These are phyloP conservation scores for Pseudogymnoascus verrucosus DNA, from an alignment of 2,329 filamentous ascomycete species.

Conservation along the genomic window DNA sequence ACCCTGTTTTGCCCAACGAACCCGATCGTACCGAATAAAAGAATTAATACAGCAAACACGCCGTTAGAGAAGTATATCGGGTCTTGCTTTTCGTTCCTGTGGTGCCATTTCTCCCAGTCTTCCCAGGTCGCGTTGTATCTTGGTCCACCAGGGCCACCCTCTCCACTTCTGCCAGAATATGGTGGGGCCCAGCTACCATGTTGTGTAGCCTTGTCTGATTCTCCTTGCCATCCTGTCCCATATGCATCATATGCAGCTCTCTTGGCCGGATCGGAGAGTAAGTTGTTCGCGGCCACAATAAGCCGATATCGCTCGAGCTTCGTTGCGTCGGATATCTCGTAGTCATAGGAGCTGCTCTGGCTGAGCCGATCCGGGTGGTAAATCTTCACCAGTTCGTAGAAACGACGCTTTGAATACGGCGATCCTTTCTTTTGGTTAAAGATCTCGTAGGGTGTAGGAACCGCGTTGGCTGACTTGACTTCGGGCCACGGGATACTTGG, in stretches of 20 bases:
- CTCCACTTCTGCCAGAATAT: slow-evolving; percentile 20
- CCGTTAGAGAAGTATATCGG: slow-evolving; percentile 68
- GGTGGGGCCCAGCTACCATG: slow-evolving; percentile 17
- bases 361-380: slow-evolving; percentile 78
- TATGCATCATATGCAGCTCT: slow-evolving; percentile 74
- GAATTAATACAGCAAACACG: slow-evolving; percentile 66
- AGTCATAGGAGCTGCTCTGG: slow-evolving; percentile 29
- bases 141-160: slow-evolving; percentile 32
- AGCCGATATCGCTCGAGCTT: slow-evolving; percentile 86
- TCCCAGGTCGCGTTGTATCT: slow-evolving; percentile 89
- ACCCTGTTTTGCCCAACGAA: slow-evolving; percentile 65
- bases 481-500: slow-evolving; percentile 26
- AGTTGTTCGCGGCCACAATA: slow-evolving; percentile 77
- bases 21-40: slow-evolving; percentile 60
- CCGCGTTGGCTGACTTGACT: slow-evolving; percentile 20
- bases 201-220: slow-evolving; percentile 23
- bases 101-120: slow-evolving; percentile 83
- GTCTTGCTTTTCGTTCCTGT: slow-evolving; percentile 42
- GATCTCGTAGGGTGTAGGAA: slow-evolving; percentile 78
- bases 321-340: slow-evolving; percentile 47
- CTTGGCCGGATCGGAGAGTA: slow-evolving; percentile 74
- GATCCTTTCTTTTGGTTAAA: slow-evolving; percentile 52
- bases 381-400: slow-evolving; percentile 86
- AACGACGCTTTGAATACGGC: slow-evolving; percentile 73
- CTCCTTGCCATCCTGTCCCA: slow-evolving; percentile 69